Evolutionary conservation across 306 rosid genomes (phyloP).

Genomic region (Cucurbita argyrosperma): DNA sequence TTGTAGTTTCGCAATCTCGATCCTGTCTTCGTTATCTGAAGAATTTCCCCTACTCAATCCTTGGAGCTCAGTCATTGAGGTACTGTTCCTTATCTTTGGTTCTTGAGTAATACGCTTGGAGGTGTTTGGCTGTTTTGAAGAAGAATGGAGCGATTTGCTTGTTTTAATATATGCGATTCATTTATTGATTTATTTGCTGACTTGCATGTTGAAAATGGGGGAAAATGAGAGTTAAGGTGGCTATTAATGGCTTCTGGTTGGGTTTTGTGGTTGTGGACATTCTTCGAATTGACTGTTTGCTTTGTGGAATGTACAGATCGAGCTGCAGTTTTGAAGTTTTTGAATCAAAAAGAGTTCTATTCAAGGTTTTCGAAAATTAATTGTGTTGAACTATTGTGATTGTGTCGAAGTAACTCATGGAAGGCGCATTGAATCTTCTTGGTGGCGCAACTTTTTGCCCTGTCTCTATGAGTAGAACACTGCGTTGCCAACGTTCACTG

Average conservation of each 20-base stretch:
- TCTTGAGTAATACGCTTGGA: too few relatives aligned
- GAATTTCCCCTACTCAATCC: not conserved
- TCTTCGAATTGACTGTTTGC: not conserved
- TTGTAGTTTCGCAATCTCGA: not conserved
- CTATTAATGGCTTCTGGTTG: not conserved
- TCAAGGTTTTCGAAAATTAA: not conserved
- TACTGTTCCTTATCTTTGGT: not conserved
- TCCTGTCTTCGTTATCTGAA: not conserved
- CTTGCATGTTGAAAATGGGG: not conserved
- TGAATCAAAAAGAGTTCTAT: not conserved
- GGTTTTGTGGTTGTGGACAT: not conserved
- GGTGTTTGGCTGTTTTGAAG: not conserved
- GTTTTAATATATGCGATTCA: not conserved
- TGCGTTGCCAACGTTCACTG: conserved; percentile 13
- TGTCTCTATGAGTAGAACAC: not conserved
- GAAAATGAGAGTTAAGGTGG: not conserved
- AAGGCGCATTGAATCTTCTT: conserved; percentile 26
- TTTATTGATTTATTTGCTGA: not conserved
- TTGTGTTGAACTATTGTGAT: not conserved
- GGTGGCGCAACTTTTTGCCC: conserved; percentile 16
- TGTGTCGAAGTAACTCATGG: conserved; percentile 44
- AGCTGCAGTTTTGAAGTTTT: conserved; percentile 3
- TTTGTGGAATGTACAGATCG: conserved; percentile 3
- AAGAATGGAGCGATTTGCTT: not conserved
- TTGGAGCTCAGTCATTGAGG: not conserved